Evolutionary conservation across 495 filamentous ascomycete genomes (phyloP).

Genomic region (Penicillium flavigenum): DNA sequence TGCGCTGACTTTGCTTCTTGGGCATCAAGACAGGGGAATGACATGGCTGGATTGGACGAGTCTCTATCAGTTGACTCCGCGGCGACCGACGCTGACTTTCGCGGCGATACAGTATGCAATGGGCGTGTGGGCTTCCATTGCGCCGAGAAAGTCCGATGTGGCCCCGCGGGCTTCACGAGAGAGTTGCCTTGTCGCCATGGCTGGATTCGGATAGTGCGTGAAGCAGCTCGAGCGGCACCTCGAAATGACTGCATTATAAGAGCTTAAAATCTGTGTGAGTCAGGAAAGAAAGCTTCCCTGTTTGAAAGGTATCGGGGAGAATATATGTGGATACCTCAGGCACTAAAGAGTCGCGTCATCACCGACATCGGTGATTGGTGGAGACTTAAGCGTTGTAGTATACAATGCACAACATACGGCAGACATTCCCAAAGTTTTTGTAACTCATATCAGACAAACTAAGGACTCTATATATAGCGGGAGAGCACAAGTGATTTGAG

Average conservation of each 20-base stretch:
- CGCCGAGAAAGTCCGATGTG: constrained; percentile 26
- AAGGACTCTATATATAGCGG: neutral
- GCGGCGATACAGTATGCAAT: constrained; percentile 30
- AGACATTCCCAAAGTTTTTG: neutral
- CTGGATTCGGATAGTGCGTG: constrained; percentile 20
- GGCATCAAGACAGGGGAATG: constrained; percentile 93
- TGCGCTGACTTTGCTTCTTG: constrained; percentile 79
- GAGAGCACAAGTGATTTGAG: too few species aligned
- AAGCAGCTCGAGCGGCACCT: constrained; percentile 25
- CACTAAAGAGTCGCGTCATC: constrained; percentile 25
- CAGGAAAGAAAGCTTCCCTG: neutral
- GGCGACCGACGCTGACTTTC: constrained; percentile 32
- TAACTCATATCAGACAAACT: neutral
- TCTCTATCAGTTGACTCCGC: constrained; percentile 30
- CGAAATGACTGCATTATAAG: constrained; percentile 31
- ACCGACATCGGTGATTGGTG: constrained; percentile 20
- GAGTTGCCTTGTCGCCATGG: constrained; percentile 22
- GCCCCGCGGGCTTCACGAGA: constrained; percentile 14
- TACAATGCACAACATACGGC: neutral
- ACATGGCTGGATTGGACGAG: constrained; percentile 84
- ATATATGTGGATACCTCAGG: constrained; percentile 11
- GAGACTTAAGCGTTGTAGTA: neutral
- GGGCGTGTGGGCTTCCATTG: constrained; percentile 13
- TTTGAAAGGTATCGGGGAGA: neutral
- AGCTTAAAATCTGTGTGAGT: neutral